Evolutionary conservation across 2,329 filamentous ascomycete species (phyloP).

Genomic region (Venturia pyrina): DNA sequence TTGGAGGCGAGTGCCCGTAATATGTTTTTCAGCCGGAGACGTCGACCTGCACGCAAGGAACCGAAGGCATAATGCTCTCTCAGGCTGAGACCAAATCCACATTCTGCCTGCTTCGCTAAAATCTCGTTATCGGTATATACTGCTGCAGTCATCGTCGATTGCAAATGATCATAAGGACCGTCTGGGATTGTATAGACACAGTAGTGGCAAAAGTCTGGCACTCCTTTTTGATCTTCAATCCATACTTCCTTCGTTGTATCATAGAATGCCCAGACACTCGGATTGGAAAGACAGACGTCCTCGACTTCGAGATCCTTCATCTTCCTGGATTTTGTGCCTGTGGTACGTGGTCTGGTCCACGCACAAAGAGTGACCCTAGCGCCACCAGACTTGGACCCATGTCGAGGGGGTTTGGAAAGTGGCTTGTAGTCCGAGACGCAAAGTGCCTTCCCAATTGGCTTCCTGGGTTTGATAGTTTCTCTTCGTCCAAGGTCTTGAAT

Average conservation of each 20-base stretch:
- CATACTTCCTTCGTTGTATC: not conserved
- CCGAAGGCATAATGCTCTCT: constrained; percentile 47
- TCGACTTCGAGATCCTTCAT: not conserved
- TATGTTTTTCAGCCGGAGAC: constrained; percentile 39
- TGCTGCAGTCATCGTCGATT: constrained; percentile 26
- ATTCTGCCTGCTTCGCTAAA: constrained; percentile 39
- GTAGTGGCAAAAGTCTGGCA: not conserved
- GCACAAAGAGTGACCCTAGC: too few relatives aligned
- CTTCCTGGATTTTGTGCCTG: too few relatives aligned
- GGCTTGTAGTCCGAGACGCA: too few relatives aligned
- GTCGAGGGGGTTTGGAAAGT: too few relatives aligned
- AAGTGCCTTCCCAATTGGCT: too few relatives aligned
- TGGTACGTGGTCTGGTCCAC: too few relatives aligned
- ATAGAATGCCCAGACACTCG: not conserved
- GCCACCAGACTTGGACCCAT: too few relatives aligned
- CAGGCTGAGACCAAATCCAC: constrained; percentile 35
- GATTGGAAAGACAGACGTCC: not conserved
- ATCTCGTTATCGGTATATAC: constrained; percentile 24
- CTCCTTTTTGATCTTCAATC: not conserved
- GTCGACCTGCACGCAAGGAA: constrained; percentile 34
- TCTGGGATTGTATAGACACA: not conserved
- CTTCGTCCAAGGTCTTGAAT: too few relatives aligned
- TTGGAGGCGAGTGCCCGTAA: constrained; percentile 41
- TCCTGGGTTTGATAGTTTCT: too few relatives aligned
- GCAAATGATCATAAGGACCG: not conserved